A percentile compares a stretch with the other conserved stretches of the same genome.
Evolutionary conservation across 2,329 filamentous ascomycete genomes (phyloP).

Genomic region (Ascochyta viciae-villosae): DNA sequence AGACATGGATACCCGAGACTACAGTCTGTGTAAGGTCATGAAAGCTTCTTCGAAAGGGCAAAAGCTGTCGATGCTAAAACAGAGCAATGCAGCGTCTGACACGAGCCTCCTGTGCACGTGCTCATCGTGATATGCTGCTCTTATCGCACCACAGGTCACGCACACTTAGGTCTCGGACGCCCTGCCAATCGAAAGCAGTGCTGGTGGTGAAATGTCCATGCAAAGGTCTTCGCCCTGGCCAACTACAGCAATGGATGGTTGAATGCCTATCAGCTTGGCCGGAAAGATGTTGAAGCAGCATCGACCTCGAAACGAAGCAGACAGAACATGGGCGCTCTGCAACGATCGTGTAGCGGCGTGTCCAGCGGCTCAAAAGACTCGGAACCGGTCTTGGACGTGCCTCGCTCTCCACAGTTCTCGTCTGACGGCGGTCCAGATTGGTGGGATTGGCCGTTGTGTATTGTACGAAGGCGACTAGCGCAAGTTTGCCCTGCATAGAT

Average conservation of each 20-base stretch:
- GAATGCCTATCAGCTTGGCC: too few species aligned
- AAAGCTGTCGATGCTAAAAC: not conserved
- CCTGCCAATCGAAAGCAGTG: not conserved
- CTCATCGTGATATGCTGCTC: constrained; percentile 12
- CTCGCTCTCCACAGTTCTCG: constrained; percentile 9
- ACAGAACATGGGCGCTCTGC: not conserved
- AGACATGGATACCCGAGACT: too few species aligned
- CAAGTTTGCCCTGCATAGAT: constrained; percentile 41
- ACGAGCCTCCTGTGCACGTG: constrained; percentile 4
- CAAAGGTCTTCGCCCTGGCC: not conserved
- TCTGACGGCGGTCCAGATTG: constrained; percentile 25
- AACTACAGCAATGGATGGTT: not conserved
- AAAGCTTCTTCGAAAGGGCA: too few species aligned
- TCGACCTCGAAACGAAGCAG: too few species aligned
- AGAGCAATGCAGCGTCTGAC: not conserved
- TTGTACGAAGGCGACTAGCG: constrained; percentile 17
- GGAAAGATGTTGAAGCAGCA: too few species aligned
- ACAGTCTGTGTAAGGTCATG: too few species aligned
- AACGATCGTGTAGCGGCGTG: constrained; percentile 1
- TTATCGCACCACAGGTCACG: constrained; percentile 22
- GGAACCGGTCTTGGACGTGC: constrained; percentile 12
- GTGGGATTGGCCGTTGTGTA: constrained; percentile 22
- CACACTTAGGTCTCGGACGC: constrained; percentile 1
- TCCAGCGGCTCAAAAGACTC: constrained; percentile 7
- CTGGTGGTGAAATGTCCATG: not conserved